Conservation (phyloP, 179 eudicot species). For the Beta corolliflora region DNA sequence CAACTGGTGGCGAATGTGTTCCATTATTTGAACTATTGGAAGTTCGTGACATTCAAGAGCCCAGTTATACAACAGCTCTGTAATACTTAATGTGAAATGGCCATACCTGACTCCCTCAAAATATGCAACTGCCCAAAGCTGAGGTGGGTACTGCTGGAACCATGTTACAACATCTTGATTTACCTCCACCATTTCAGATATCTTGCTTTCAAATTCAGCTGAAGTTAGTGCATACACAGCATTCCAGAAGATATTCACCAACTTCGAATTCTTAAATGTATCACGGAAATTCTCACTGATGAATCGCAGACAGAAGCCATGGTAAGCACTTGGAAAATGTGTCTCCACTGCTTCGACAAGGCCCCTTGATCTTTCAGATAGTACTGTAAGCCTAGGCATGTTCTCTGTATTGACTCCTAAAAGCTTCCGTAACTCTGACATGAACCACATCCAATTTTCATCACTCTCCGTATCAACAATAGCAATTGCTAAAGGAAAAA, state of each 20-base stretch:
- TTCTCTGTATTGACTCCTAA: conserved; percentile 80
- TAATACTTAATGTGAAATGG: conserved; percentile 67
- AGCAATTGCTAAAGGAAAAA: conserved; percentile 84
- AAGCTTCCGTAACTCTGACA: conserved; percentile 78
- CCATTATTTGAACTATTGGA: conserved; percentile 89
- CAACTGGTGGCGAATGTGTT: conserved; percentile 71
- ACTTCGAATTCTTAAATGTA: conserved; percentile 74
- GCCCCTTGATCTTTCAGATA: conserved; percentile 80
- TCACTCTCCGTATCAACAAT: conserved; percentile 81
- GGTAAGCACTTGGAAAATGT: conserved; percentile 80
- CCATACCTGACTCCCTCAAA: conserved; percentile 88
- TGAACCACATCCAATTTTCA: conserved; percentile 97
- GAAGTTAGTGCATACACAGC: conserved; percentile 81
- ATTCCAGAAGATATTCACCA: conserved; percentile 87
- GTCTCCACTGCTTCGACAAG: conserved; percentile 78
- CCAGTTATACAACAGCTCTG: conserved; percentile 73
- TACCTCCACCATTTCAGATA: conserved; percentile 69
- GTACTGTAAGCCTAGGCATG: conserved; percentile 88
- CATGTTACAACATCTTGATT: conserved; percentile 72
- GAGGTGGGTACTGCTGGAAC: conserved; percentile 75
- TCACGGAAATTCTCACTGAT: conserved; percentile 83
- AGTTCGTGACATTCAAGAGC: conserved; percentile 83
- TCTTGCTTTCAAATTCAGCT: conserved; percentile 69
- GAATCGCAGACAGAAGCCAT: conserved; percentile 86
- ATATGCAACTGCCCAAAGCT: conserved; percentile 88